These are phyloP conservation scores for Penicillium polonicum DNA, from an alignment of 2,329 filamentous ascomycete genomes.

Conservation along the genomic window DNA sequence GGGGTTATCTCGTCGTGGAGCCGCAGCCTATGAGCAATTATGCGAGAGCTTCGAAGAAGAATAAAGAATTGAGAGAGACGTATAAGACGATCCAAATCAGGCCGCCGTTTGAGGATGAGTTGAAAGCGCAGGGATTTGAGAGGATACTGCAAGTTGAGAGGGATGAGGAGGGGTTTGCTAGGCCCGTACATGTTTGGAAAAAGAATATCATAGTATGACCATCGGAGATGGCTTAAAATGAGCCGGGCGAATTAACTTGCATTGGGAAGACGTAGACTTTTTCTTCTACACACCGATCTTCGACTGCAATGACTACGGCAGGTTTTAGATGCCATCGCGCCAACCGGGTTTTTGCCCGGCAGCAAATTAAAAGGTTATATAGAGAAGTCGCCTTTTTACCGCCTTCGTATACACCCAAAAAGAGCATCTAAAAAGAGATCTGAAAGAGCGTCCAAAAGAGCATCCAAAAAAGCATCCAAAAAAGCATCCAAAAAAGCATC, in stretches of 20 bases:
- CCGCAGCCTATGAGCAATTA: conserved; percentile 30
- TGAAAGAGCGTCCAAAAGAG: too few relatives aligned
- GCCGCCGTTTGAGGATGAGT: conserved; percentile 25
- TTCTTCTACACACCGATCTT: background rate
- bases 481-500: too few relatives aligned
- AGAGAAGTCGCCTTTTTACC: too few relatives aligned
- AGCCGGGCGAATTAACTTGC: background rate
- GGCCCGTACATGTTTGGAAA: conserved; percentile 28
- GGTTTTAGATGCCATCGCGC: too few relatives aligned
- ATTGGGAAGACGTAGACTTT: background rate
- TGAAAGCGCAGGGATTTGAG: conserved; percentile 25
- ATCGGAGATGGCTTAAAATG: background rate
- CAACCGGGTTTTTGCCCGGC: too few relatives aligned
- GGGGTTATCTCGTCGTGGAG: conserved; percentile 27
- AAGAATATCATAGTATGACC: conserved; percentile 7
- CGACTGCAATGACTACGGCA: too few relatives aligned
- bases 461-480: too few relatives aligned
- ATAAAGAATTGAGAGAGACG: conserved; percentile 28
- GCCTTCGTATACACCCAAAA: too few relatives aligned
- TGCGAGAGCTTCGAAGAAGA: conserved; percentile 25
- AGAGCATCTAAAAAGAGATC: too few relatives aligned
- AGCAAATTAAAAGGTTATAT: too few relatives aligned
- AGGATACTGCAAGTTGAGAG: conserved; percentile 24
- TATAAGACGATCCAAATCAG: conserved; percentile 26
- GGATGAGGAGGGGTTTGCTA: conserved; percentile 27